phyloP scores from a whole-genome alignment of 2,329 filamentous ascomycete genomes.

The Aspergillus transmontanensis region DNA sequence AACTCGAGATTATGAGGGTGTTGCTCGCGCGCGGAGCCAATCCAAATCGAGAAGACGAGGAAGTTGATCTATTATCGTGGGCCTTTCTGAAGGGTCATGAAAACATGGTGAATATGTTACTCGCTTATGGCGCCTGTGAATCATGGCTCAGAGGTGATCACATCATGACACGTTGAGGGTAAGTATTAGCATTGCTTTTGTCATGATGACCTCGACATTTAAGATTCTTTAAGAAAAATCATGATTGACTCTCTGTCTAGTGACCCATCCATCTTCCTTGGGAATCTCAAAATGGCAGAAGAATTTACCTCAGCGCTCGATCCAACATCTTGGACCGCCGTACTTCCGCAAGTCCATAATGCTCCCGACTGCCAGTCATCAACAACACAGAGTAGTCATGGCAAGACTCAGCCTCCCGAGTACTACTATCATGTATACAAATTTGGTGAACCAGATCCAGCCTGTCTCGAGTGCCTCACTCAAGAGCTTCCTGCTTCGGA shows the following conservation, averaged over 20 bases:
- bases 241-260: not conserved
- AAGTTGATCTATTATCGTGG: not conserved
- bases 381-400: not conserved
- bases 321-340: not conserved
- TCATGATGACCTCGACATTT: not conserved
- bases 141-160: not conserved
- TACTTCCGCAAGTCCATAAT: not conserved
- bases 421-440: not conserved
- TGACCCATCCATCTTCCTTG: not conserved
- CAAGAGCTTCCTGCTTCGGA: not conserved
- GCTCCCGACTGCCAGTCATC: not conserved
- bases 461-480: not conserved
- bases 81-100: not conserved
- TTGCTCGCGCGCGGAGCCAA: not conserved
- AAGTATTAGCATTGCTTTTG: not conserved
- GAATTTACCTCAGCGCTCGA: not conserved
- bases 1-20: not conserved
- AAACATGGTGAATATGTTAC: not conserved
- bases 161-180: not conserved
- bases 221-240: fast-evolving
- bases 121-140: not conserved
- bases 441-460: not conserved
- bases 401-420: not conserved
- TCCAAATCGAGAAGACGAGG: not conserved
- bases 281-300: not conserved